Evolutionary conservation across 225 moss, liverwort and hornwort species (phyloP).

Genomic region (Sphagnum tenellum): DNA sequence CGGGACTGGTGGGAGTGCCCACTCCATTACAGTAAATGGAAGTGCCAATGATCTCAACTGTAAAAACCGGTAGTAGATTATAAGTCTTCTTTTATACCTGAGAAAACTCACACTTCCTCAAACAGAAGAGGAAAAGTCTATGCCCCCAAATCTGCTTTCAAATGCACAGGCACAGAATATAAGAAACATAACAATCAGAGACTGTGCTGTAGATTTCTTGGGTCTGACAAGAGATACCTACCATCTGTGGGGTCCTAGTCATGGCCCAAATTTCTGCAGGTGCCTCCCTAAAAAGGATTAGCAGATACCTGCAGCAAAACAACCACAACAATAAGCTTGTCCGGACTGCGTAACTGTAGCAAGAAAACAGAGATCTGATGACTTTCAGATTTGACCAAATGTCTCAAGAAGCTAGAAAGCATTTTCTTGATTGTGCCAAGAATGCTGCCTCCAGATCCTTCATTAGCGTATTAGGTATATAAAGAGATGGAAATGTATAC

Average conservation of each 20-base stretch:
- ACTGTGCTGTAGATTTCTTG: too few relatives aligned
- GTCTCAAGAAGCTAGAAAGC: too few relatives aligned
- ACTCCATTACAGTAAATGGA: constrained; percentile 98
- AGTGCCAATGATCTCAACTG: constrained; percentile 92
- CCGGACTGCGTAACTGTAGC: too few relatives aligned
- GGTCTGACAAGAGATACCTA: constrained; percentile 12
- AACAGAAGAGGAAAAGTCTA: too few relatives aligned
- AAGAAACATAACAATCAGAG: too few relatives aligned
- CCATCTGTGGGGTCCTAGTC: constrained; percentile 95
- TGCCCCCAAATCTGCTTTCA: too few relatives aligned
- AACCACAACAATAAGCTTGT: neutral
- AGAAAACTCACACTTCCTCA: too few relatives aligned
- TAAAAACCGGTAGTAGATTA: constrained; percentile 21
- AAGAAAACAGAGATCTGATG: too few relatives aligned
- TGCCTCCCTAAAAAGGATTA: constrained; percentile 87
- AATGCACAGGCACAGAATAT: too few relatives aligned
- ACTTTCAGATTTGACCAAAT: too few relatives aligned
- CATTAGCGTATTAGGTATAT: neutral
- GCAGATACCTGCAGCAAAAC: constrained; percentile 64
- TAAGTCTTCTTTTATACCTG: constrained; percentile 8
- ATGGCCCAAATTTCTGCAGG: constrained; percentile 99
- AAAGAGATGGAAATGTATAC: constrained; percentile 4
- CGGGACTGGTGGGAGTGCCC: constrained; percentile 92
- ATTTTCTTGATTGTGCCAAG: too few relatives aligned
- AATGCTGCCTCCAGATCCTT: neutral